Conservation (phyloP, 352 stramenopile species). For the Phytophthora hybrid region DNA sequence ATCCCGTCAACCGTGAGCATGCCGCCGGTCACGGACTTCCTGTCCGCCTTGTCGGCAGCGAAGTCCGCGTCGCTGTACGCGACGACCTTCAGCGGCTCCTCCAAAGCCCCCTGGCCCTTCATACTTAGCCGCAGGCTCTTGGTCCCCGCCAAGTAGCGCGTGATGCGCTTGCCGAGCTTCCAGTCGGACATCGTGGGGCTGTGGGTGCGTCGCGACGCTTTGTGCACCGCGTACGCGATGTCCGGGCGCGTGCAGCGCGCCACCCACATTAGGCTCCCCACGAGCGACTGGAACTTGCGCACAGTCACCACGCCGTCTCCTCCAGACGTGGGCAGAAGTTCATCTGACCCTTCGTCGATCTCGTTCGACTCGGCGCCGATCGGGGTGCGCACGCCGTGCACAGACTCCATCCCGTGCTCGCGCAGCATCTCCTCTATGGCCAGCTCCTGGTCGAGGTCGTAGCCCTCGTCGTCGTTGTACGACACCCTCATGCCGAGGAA, state of each 20-base stretch:
- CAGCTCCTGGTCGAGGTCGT: slow-evolving; percentile 31
- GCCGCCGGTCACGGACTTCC: too few relatives aligned
- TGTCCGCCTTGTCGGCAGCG: too few relatives aligned
- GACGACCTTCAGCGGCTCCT: neutral
- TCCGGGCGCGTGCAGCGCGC: slow-evolving; percentile 24
- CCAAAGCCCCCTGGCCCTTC: neutral
- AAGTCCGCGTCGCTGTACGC: too few relatives aligned
- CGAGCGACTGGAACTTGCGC: slow-evolving; percentile 41
- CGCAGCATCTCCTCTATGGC: slow-evolving; percentile 35
- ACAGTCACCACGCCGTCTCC: neutral
- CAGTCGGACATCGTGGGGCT: slow-evolving; percentile 14
- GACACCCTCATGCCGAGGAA: slow-evolving; percentile 41
- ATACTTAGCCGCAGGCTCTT: slow-evolving; percentile 20
- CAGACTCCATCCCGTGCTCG: slow-evolving; percentile 24
- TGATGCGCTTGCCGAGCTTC: slow-evolving; percentile 20
- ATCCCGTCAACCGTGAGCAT: too few relatives aligned
- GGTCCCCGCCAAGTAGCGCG: slow-evolving; percentile 23
- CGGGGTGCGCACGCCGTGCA: slow-evolving; percentile 22
- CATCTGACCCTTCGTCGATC: too few relatives aligned
- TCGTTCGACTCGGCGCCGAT: slow-evolving; percentile 20
- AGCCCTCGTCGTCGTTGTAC: slow-evolving; percentile 24
- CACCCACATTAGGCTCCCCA: slow-evolving; percentile 44
- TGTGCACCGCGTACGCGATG: slow-evolving; percentile 40
- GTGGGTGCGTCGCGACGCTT: slow-evolving; percentile 15
- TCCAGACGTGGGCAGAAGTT: neutral